phyloP scores from a whole-genome alignment of 352 stramenopile species.

The Pythium periplocum region DNA sequence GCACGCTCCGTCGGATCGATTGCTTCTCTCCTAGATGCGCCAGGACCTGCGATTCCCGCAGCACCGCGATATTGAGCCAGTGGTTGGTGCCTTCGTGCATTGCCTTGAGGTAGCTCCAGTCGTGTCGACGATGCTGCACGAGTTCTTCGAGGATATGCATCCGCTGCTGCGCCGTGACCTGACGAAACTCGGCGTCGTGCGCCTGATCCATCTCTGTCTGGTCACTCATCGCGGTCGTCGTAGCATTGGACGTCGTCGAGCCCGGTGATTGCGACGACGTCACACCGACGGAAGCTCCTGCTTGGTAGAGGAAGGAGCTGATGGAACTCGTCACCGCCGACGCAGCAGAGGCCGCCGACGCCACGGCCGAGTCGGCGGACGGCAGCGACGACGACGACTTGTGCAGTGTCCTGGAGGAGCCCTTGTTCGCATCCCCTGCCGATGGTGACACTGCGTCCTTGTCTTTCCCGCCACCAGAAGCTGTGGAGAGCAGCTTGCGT shows the following conservation, averaged over 20 bases:
- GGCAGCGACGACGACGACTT: slow-evolving; percentile 6
- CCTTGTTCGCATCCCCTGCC: slow-evolving; percentile 1
- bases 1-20: slow-evolving; percentile 44
- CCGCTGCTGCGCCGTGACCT: slow-evolving; percentile 59
- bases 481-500: slow-evolving; percentile 37
- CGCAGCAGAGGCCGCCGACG: slow-evolving; percentile 3
- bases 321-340: slow-evolving; percentile 18
- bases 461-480: neutral
- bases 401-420: too few species aligned
- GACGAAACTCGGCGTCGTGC: slow-evolving; percentile 33
- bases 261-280: too few species aligned
- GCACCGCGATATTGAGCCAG: slow-evolving; percentile 74
- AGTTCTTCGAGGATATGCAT: slow-evolving; percentile 72
- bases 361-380: slow-evolving; percentile 11
- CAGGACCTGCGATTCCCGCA: slow-evolving; percentile 65
- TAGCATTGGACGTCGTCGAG: neutral
- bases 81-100: slow-evolving; percentile 79
- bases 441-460: slow-evolving; percentile 8
- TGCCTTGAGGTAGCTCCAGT: slow-evolving; percentile 78
- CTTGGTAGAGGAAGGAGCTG: slow-evolving; percentile 6
- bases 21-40: slow-evolving; percentile 54
- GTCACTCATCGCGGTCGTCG: slow-evolving; percentile 1
- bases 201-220: slow-evolving; percentile 17
- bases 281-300: too few species aligned
- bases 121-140: slow-evolving; percentile 58